These are phyloP conservation scores for Nicotiana attenuata DNA, from an alignment of 257 asterid species.

Conservation along the genomic window DNA sequence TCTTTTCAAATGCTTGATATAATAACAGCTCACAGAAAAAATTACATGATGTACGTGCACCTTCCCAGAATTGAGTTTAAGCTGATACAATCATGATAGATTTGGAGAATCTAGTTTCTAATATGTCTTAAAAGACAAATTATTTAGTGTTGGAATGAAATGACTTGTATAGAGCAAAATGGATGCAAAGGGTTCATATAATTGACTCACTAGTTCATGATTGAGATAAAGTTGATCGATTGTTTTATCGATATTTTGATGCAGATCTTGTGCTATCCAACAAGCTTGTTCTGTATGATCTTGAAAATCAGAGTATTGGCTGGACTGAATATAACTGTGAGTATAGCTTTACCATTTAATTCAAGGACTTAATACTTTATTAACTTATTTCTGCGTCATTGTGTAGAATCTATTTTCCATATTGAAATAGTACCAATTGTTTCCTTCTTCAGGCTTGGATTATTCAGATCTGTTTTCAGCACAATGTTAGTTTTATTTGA, in stretches of 20 bases:
- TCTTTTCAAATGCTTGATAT: no score
- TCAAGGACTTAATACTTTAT: background rate
- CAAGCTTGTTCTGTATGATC: conserved; percentile 79
- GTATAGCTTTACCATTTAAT: conserved; percentile 20
- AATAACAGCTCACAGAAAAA: no score
- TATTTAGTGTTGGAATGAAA: background rate
- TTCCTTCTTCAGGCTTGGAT: background rate
- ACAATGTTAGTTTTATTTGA: background rate
- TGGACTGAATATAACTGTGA: conserved; percentile 76
- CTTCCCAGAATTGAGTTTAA: background rate
- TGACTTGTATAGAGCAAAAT: background rate
- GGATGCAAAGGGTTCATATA: background rate
- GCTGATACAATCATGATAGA: background rate
- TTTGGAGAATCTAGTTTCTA: background rate
- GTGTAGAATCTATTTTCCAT: background rate
- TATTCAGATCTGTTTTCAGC: background rate
- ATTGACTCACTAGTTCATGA: background rate
- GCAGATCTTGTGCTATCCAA: conserved; percentile 76
- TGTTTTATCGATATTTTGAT: background rate
- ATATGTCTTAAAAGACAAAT: background rate
- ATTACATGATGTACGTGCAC: background rate
- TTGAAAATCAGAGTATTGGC: conserved; percentile 76
- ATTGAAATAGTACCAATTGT: background rate
- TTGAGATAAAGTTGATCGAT: background rate
- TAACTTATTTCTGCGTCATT: background rate